Percentiles rank a stretch among this genome's conserved stretches.
These are phyloP conservation scores for Polygonum aviculare DNA, from an alignment of 148 eudicot genomes.

Conservation along the genomic window DNA sequence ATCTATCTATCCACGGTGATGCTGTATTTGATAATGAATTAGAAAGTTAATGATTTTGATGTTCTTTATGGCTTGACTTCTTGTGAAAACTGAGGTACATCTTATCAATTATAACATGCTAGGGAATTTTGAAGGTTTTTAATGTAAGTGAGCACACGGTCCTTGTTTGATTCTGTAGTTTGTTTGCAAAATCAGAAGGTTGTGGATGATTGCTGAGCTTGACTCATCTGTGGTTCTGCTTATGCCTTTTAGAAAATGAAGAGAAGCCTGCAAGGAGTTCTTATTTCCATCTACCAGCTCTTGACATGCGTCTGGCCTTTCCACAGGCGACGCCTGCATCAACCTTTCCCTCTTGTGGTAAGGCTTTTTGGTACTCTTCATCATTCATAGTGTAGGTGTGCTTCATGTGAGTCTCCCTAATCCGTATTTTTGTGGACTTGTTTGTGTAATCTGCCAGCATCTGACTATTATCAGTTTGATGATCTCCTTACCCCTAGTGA, in stretches of 20 bases:
- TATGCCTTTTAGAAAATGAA: constrained; percentile 27
- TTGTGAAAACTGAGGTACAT: too few species aligned
- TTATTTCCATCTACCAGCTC: constrained; percentile 59
- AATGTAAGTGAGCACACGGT: neutral
- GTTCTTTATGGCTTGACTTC: too few species aligned
- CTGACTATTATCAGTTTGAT: constrained; percentile 83
- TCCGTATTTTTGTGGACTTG: neutral
- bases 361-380: constrained; percentile 15
- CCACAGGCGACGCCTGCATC: constrained; percentile 96
- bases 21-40: neutral
- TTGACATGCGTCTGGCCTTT: constrained; percentile 68
- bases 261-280: constrained; percentile 34
- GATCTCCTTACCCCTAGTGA: constrained; percentile 73
- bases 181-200: neutral
- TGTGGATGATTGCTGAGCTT: neutral
- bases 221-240: neutral
- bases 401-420: neutral
- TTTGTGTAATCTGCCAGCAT: constrained; percentile 40
- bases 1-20: neutral
- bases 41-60: neutral
- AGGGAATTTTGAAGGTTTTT: neutral
- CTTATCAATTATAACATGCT: neutral
- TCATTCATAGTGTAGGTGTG: neutral
- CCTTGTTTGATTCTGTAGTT: neutral
- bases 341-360: constrained; percentile 71